These are phyloP conservation scores for Wallacemonas collosoma DNA, from an alignment of 208 protist genomes.

Conservation along the genomic window DNA sequence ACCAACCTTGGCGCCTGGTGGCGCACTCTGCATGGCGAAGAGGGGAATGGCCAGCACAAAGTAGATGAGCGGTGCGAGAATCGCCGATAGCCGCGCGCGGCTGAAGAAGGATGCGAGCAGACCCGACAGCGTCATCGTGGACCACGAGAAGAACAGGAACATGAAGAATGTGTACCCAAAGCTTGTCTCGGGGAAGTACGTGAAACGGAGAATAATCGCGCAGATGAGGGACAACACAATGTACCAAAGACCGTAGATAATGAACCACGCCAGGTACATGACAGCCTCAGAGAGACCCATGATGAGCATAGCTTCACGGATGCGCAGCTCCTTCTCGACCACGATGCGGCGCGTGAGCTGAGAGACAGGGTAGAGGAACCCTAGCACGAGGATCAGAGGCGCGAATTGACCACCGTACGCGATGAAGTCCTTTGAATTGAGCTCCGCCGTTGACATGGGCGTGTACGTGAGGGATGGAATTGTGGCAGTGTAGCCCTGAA, in stretches of 20 bases:
- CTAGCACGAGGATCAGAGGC: conserved; percentile 44
- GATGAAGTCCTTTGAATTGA: conserved; percentile 39
- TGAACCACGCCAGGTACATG: conserved; percentile 47
- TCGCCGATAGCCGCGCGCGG: conserved; percentile 35
- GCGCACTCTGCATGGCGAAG: conserved; percentile 34
- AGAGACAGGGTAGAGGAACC: conserved; percentile 50
- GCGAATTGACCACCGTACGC: conserved; percentile 24
- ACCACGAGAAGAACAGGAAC: conserved; percentile 45
- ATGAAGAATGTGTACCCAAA: conserved; percentile 57
- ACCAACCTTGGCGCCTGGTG: conserved; percentile 13
- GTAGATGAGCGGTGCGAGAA: conserved; percentile 48
- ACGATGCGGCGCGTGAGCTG: conserved; percentile 52
- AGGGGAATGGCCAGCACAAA: conserved; percentile 38
- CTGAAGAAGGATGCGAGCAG: conserved; percentile 49
- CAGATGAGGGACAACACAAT: conserved; percentile 41
- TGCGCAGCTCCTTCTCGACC: conserved; percentile 53
- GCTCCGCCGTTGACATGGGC: conserved; percentile 43
- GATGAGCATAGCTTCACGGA: conserved; percentile 67
- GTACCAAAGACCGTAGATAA: conserved; percentile 33
- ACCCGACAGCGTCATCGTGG: conserved; percentile 39
- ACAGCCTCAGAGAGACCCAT: conserved; percentile 53
- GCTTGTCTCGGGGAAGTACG: conserved; percentile 29
- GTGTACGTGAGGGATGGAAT: conserved; percentile 30
- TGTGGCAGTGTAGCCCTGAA: conserved; percentile 7
- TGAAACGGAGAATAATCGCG: conserved; percentile 40